These are phyloP conservation scores for Prunus dulcis DNA, from an alignment of 306 rosid genomes.

Conservation along the genomic window DNA sequence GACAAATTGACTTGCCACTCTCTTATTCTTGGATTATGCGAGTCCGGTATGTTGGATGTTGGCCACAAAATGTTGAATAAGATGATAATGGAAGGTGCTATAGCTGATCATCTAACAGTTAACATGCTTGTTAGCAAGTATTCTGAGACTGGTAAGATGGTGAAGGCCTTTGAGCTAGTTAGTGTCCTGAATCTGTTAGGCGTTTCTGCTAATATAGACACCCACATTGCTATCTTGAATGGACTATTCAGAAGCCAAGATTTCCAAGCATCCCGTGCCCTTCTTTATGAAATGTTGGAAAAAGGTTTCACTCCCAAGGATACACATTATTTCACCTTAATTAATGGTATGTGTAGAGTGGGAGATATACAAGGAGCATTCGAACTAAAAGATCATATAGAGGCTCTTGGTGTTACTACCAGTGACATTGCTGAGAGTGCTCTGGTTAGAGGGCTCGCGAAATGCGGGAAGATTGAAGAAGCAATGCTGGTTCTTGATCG, in stretches of 20 bases:
- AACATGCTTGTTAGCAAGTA: conserved; percentile 59
- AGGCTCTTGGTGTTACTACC: conserved; percentile 45
- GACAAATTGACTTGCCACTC: conserved; percentile 62
- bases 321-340: conserved; percentile 53
- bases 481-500: conserved; percentile 50
- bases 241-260: conserved; percentile 47
- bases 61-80: conserved; percentile 58
- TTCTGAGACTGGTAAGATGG: conserved; percentile 48
- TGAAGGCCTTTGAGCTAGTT: conserved; percentile 47
- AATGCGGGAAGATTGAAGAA: conserved; percentile 50
- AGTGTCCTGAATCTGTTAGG: conserved; percentile 39
- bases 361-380: conserved; percentile 65
- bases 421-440: conserved; percentile 65
- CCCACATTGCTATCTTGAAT: conserved; percentile 47
- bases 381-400: conserved; percentile 58
- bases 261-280: conserved; percentile 40
- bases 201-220: conserved; percentile 42
- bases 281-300: conserved; percentile 56
- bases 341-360: conserved; percentile 71
- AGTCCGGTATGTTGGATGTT: conserved; percentile 52
- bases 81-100: conserved; percentile 44
- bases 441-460: conserved; percentile 64
- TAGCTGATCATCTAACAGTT: conserved; percentile 49
- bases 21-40: conserved; percentile 57
- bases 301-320: conserved; percentile 54